Base-by-base conservation (phyloP, 2,329 filamentous ascomycete genomes). In the Fonsecaea multimorphosa region DNA sequence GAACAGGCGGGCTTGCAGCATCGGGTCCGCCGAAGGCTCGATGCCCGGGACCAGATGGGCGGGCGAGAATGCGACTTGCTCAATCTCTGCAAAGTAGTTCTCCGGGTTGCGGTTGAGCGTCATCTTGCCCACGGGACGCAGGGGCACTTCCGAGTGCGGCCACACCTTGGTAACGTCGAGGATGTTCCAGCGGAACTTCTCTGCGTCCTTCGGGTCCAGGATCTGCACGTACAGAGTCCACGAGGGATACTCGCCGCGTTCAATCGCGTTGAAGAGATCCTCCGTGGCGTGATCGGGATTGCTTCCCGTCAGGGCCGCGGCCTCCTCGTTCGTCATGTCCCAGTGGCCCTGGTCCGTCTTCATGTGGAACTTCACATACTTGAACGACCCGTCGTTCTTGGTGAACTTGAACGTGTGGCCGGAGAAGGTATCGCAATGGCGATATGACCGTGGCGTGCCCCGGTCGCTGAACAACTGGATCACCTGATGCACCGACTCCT, bases 91-190 rank as follows among this genome's bases (percentile, higher is more conserved):
- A 70, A 89, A 89, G 76, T 88, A 90, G 74, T 90, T 89, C 54
- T 80, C 74, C 0, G 82, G 73, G 66, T 86, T 86, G 58, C 77
- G 76, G 70, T 85, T 83, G 11, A 87, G 74, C 0, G 79, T 82
- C 69, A 87, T 74, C 52, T 79, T 78, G 16, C 85, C 85, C 38
- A 87, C 77, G 9, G 77, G 75, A 19, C 85, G 81, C 11, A 89
- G 79, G 1, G 89, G 88, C 27, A 88, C 85, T 53, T 88, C 82
- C 24, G 76, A 79, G 66, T 89, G 86, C 2, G 88, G 88, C 88
- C 88, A 91, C 70, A 88, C 83, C 77, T 90, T 89, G 57, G 89
- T 91, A 65, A 89, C 77, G 72, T 91, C 89, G 65, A 91, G 89
- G 68, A 90, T 79, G 76, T 87, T 88, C 81, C 83, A 87, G 53